phyloP scores from a whole-genome alignment of 2,329 filamentous ascomycete species.

The Bertia moriformis region DNA sequence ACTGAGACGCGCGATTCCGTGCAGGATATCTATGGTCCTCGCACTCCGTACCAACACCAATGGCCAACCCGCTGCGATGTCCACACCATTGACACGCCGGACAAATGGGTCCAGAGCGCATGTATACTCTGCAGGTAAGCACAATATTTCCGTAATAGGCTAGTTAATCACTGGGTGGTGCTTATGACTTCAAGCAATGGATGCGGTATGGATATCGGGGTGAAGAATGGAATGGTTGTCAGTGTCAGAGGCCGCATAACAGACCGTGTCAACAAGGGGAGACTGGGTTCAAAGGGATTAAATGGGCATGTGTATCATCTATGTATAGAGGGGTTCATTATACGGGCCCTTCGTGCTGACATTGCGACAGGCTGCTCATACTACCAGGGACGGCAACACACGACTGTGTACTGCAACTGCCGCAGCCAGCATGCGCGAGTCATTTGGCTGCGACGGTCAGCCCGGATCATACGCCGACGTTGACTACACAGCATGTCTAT shows the following conservation, averaged over 20 bases:
- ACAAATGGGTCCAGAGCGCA: slow-evolving; percentile 21
- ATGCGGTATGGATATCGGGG: slow-evolving; percentile 17
- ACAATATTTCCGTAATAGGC: no score
- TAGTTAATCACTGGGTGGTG: not conserved
- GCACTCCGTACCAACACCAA: slow-evolving; percentile 16
- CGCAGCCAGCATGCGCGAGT: slow-evolving; percentile 20
- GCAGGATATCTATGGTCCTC: slow-evolving; percentile 14
- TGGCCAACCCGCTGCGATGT: slow-evolving; percentile 17
- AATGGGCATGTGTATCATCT: slow-evolving; percentile 10
- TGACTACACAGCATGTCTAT: slow-evolving; percentile 18
- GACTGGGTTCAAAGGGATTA: slow-evolving; percentile 18
- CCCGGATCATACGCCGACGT: slow-evolving; percentile 19
- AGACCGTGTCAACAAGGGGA: slow-evolving; percentile 18
- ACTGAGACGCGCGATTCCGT: slow-evolving; percentile 12
- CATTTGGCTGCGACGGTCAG: slow-evolving; percentile 19
- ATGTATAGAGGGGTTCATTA: slow-evolving; percentile 11
- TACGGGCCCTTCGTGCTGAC: no score
- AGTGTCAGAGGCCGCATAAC: slow-evolving; percentile 16
- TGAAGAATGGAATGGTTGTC: slow-evolving; percentile 18
- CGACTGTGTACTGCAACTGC: slow-evolving; percentile 21
- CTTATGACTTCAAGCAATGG: slow-evolving; percentile 15
- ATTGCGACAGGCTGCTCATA: no score
- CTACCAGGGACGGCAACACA: slow-evolving; percentile 24
- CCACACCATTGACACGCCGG: slow-evolving; percentile 13
- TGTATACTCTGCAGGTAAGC: slow-evolving; percentile 20